These are phyloP conservation scores for Tetrapyrgos nigripes DNA, from an alignment of 1,284 basidiomycete genomes.

Conservation along the genomic window DNA sequence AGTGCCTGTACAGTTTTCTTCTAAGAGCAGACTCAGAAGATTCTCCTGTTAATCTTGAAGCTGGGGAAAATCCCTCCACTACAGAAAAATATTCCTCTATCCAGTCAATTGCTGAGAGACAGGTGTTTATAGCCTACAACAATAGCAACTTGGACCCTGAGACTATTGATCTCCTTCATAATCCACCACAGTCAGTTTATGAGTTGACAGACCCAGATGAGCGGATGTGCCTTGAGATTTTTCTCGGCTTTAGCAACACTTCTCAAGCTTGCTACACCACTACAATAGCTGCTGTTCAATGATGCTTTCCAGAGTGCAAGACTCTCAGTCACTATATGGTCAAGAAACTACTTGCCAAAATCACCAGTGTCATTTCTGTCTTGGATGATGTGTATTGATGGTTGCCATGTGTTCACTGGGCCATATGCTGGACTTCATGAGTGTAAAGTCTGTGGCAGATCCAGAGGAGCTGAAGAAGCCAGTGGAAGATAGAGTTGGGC, in stretches of 20 bases:
- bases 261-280: slow-evolving; percentile 30
- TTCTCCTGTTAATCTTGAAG: neutral
- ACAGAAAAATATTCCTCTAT: neutral
- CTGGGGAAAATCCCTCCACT: neutral
- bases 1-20: no score
- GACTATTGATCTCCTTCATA: slow-evolving; percentile 19
- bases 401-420: slow-evolving; percentile 39
- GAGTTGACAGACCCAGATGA: slow-evolving; percentile 28
- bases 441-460: slow-evolving; percentile 24
- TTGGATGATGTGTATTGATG: slow-evolving; percentile 34
- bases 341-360: slow-evolving; percentile 26
- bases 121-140: slow-evolving; percentile 32
- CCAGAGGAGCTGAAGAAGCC: neutral
- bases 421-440: slow-evolving; percentile 27
- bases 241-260: slow-evolving; percentile 26
- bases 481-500: slow-evolving; percentile 14
- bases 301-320: slow-evolving; percentile 23
- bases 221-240: slow-evolving; percentile 32
- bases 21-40: slow-evolving; percentile 3
- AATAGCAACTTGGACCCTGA: slow-evolving; percentile 27
- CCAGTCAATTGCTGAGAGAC: slow-evolving; percentile 19
- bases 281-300: slow-evolving; percentile 15
- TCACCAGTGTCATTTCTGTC: slow-evolving; percentile 33
- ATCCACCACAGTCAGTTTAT: slow-evolving; percentile 23
- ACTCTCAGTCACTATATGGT: slow-evolving; percentile 31